Evolutionary conservation across 495 filamentous ascomycete species (phyloP).

Genomic region (Tirmania nivea): DNA sequence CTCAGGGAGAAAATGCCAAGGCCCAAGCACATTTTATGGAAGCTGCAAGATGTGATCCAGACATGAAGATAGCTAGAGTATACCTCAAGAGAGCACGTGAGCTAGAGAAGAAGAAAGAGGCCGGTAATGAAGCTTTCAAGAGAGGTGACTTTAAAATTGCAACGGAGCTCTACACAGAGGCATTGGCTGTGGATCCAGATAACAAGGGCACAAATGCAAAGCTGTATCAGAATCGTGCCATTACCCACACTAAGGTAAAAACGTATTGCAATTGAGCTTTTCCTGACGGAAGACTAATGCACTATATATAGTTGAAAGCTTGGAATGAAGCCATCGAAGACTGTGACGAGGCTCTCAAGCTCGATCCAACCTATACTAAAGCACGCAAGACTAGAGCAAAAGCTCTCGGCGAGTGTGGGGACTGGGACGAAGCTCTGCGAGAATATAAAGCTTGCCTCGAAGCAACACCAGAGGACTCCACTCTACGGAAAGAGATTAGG

Average conservation of each 20-base stretch:
- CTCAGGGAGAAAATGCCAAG: constrained; percentile 82
- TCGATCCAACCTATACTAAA: constrained; percentile 73
- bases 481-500: constrained; percentile 60
- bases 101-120: constrained; percentile 80
- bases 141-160: constrained; percentile 54
- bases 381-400: constrained; percentile 83
- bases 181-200: constrained; percentile 64
- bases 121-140: constrained; percentile 82
- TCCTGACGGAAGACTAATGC: not conserved
- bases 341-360: constrained; percentile 62
- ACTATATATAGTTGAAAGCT: constrained; percentile 42
- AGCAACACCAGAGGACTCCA: constrained; percentile 54
- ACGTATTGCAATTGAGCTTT: not conserved
- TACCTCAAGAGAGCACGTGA: constrained; percentile 26
- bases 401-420: constrained; percentile 58
- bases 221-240: constrained; percentile 74
- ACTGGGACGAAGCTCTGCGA: constrained; percentile 75
- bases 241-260: constrained; percentile 41
- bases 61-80: constrained; percentile 45
- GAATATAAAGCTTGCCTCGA: constrained; percentile 76
- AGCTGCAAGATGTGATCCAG: constrained; percentile 76
- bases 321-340: constrained; percentile 59
- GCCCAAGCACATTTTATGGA: constrained; percentile 82
- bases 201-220: constrained; percentile 92
- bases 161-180: constrained; percentile 61